Evolutionary conservation across 441 rosid species (phyloP), one percentile per base, ranked within the genome.

Genomic region (Croton setiger): DNA sequence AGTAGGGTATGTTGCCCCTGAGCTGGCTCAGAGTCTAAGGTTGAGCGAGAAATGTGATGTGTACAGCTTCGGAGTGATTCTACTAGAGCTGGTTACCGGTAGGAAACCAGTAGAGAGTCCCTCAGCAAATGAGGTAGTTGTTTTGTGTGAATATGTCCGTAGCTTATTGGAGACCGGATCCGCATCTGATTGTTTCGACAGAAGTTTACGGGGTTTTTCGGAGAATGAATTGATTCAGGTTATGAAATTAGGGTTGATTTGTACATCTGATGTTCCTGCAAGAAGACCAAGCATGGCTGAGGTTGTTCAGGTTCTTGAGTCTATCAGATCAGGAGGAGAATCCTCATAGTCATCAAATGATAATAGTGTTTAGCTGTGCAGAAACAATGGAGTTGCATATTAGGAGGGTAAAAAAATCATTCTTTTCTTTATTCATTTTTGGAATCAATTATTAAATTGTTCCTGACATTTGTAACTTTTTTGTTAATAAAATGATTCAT

Each of bases 231-330:
- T 91, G 83, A 87, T 94, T 76, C 97, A 94, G 82, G 93, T 88
- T n/a, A 85, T 94, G 97, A 94, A 90, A 83, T 72, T 94, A 76
- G 97, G 99, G 37, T 62, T 94, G 73, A 81, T 91, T 72, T 94
- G 97, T 67, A 86, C 97, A 67, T 79, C 96, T 0, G 91, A 90
- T 70, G 76, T 62, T 77, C 92, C 96, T 59, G 27, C 86, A 66
- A 87, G 90, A 81, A 90, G 99, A 82, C 97, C 97, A 31, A 94
- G 97, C 83, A 94, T 94, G 96, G 92, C 96, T 39, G 99, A 94
- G 78, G 94, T 83, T 71, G 96, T 91, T 75, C 99, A 94, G 79
- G 91, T 94, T 70, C 99, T 91, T 54, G 99, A 94, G 83, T 90
- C 97, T 51, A 87, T 94, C 72, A 85, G 96, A 79, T 77, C 83